Evolutionary conservation across 257 asterid genomes (phyloP).

Genomic region (Eustoma russellianum): DNA sequence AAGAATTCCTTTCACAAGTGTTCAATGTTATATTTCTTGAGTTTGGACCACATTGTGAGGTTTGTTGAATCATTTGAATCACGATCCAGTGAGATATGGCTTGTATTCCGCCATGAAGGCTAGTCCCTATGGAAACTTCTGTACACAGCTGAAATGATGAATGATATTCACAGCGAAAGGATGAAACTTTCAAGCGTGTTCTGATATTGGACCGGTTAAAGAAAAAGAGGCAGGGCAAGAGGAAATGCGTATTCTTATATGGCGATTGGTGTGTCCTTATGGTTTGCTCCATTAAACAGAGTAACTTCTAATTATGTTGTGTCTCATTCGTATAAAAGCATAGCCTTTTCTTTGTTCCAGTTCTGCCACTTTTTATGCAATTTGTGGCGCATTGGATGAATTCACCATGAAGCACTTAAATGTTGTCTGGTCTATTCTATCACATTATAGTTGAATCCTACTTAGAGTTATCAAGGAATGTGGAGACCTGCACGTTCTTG

Average conservation of each 20-base stretch:
- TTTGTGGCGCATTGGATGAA: constrained; percentile 89
- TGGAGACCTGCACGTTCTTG: not conserved
- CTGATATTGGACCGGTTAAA: constrained; percentile 91
- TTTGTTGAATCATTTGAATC: constrained; percentile 93
- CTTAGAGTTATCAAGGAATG: not conserved
- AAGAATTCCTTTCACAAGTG: no score
- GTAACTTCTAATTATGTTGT: no score
- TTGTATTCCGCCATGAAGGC: constrained; percentile 92
- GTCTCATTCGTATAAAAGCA: no score
- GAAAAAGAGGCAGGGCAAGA: constrained; percentile 81
- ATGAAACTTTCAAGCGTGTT: constrained; percentile 50
- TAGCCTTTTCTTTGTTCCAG: no score
- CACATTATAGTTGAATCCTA: not conserved
- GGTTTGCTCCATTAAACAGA: not conserved
- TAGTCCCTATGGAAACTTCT: constrained; percentile 78
- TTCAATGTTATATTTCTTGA: no score
- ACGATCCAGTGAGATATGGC: constrained; percentile 91
- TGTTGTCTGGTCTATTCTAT: constrained; percentile 12
- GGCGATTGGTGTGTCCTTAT: constrained; percentile 66
- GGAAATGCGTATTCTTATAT: constrained; percentile 72
- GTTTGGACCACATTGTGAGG: constrained; percentile 90
- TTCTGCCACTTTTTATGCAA: no score
- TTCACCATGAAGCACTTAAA: constrained; percentile 76
- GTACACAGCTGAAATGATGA: constrained; percentile 80
- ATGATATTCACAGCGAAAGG: constrained; percentile 36